These are phyloP conservation scores for Fomitopsis palustris DNA, from an alignment of 1,284 basidiomycete species.

Conservation along the genomic window DNA sequence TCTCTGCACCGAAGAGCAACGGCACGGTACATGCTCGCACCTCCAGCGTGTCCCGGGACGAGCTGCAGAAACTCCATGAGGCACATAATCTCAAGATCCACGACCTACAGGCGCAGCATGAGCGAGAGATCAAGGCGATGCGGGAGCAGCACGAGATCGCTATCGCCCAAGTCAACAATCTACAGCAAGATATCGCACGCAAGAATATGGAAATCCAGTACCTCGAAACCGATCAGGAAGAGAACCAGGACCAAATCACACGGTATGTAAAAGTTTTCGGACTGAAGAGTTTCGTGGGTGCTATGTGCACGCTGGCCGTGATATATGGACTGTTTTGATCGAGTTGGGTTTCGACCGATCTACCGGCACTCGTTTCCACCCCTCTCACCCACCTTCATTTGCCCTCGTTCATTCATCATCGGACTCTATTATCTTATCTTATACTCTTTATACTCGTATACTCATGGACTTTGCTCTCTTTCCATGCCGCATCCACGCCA, in stretches of 20 bases:
- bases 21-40: slow-evolving; percentile 42
- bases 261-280: slow-evolving; percentile 69
- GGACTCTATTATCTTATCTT: slow-evolving; percentile 39
- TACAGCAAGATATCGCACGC: slow-evolving; percentile 57
- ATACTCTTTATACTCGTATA: slow-evolving; percentile 23
- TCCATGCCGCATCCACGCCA: slow-evolving; percentile 19
- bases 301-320: slow-evolving; percentile 51
- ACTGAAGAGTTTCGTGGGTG: slow-evolving; percentile 54
- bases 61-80: slow-evolving; percentile 70
- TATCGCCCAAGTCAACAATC: slow-evolving; percentile 48
- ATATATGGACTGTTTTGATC: slow-evolving; percentile 50
- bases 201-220: slow-evolving; percentile 79
- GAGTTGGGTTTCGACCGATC: slow-evolving; percentile 13
- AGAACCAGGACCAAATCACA: slow-evolving; percentile 67
- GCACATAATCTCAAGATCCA: slow-evolving; percentile 80
- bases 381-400: neutral
- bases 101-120: slow-evolving; percentile 72
- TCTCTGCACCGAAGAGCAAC: slow-evolving; percentile 51
- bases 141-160: slow-evolving; percentile 62
- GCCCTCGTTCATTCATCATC: slow-evolving; percentile 8
- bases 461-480: slow-evolving; percentile 29
- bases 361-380: slow-evolving; percentile 5
- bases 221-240: slow-evolving; percentile 74
- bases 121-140: slow-evolving; percentile 54
- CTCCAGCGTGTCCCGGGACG: slow-evolving; percentile 64